Conservation (phyloP, 2,329 filamentous ascomycete genomes). For the Podosphaera fusca region DNA sequence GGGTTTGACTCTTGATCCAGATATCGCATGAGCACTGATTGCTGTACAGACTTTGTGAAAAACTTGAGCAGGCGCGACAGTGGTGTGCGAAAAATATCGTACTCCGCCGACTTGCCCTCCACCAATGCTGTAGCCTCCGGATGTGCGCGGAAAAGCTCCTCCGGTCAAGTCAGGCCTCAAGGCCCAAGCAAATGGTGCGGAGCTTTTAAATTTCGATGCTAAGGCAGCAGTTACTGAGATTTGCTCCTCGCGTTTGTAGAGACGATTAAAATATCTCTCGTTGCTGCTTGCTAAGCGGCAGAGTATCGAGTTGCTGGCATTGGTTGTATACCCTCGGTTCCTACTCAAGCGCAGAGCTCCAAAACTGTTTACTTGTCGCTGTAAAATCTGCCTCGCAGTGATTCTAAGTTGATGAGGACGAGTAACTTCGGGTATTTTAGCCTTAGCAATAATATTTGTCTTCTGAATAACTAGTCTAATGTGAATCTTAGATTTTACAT, state of each 20-base stretch:
- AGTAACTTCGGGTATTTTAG: too few species aligned
- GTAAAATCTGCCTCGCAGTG: too few species aligned
- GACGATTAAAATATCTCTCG: too few species aligned
- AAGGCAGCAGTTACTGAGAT: conserved; percentile 31
- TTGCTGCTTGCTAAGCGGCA: too few species aligned
- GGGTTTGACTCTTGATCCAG: conserved; percentile 69
- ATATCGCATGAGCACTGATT: conserved; percentile 78
- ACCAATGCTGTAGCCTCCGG: conserved; percentile 69
- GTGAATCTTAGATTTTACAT: too few species aligned
- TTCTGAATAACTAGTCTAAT: too few species aligned
- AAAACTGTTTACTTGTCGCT: too few species aligned
- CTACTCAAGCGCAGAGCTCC: too few species aligned
- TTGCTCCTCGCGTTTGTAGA: conserved; percentile 16
- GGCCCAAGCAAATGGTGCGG: conserved; percentile 69
- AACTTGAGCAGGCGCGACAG: conserved; percentile 68
- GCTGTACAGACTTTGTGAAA: conserved; percentile 89
- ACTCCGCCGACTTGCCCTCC: conserved; percentile 46
- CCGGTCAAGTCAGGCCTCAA: conserved; percentile 83
- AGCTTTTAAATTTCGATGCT: conserved; percentile 41
- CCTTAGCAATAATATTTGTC: too few species aligned
- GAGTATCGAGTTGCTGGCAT: too few species aligned
- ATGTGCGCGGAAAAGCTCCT: conserved; percentile 59
- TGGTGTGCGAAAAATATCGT: conserved; percentile 76
- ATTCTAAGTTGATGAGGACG: too few species aligned
- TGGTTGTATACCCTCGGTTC: too few species aligned